Base-by-base conservation (phyloP, 2,329 filamentous ascomycete species). In the Sordariomycetes sp. region DNA sequence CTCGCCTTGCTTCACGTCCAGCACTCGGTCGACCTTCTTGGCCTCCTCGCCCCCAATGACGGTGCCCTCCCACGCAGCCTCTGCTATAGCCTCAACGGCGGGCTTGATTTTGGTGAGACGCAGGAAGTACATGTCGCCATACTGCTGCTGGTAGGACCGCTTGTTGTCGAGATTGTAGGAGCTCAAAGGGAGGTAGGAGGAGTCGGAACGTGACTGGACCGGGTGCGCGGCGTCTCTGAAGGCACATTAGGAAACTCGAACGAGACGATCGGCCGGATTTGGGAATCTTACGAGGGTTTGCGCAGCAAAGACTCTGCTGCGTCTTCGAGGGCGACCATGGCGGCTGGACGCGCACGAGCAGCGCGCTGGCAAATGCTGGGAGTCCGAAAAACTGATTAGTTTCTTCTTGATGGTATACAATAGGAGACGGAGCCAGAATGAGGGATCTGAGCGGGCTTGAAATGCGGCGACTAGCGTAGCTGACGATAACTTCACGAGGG, bases 51-150 rank as follows among this genome's bases (percentile, higher is more conserved):
- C 84, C 6, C 75, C 85, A 44, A 96, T 79, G 51, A 82, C 72
- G 35, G 86, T 82, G 33, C 75, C 81, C 30, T 75, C 70, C 86
- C 92, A 98, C 6, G 82, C 77, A 21, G 80, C 77, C 12, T 64
- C 59, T 0, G 88, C 90, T 33, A 84, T 70, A 41, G 73, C 60
- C 47, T 94, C 85, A 0, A 94, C 83, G 1, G 75, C 72, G 8
- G 87, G 84, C 60, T 90, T 95, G 55, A 98, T 75, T 59, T 84
- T 83, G 24, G 86, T 78, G 17, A 98, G 72, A 10, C 92, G 83
- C 46, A 95, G 57, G 54, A 95, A 98, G 69, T 98, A 98, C 76
- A 96, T 90, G 59, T 98, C 92, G 42, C 83, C 86, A 72, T 85
- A 98, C 61, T 98, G 92, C 57, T 96, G 92, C 55, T 88, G 71